phyloP scores from a whole-genome alignment of 2,329 filamentous ascomycete genomes.

The Exophiala sideris region DNA sequence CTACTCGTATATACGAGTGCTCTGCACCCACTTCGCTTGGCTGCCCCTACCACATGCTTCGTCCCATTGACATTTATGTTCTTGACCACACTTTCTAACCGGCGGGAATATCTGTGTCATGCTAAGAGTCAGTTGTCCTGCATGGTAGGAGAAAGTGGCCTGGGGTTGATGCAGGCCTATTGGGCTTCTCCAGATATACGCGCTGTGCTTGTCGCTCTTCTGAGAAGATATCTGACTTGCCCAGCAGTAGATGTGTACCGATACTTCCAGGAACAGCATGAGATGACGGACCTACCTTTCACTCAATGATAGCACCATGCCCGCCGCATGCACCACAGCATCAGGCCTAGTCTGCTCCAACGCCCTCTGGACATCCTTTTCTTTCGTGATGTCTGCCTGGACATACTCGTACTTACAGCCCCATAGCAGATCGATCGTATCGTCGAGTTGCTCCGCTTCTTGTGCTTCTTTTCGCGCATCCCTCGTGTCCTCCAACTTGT shows the following conservation, averaged over 20 bases:
- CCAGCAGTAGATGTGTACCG: no score
- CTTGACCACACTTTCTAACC: constrained; percentile 41
- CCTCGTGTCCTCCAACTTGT: constrained; percentile 27
- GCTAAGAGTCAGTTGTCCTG: not conserved
- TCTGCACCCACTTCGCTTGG: constrained; percentile 43
- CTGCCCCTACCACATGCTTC: constrained; percentile 49
- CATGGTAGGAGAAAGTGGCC: no score
- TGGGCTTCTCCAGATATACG: no score
- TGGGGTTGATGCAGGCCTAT: no score
- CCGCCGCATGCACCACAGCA: constrained; percentile 55
- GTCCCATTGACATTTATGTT: constrained; percentile 56
- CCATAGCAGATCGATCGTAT: constrained; percentile 8
- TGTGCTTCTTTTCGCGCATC: not conserved
- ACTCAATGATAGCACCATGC: constrained; percentile 39
- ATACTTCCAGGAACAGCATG: no score
- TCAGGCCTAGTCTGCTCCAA: constrained; percentile 45
- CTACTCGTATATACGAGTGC: constrained; percentile 57
- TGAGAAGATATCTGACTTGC: no score
- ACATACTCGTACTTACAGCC: constrained; percentile 15
- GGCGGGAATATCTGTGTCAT: constrained; percentile 32
- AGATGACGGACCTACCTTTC: constrained; percentile 30
- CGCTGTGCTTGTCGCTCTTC: no score
- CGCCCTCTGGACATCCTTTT: constrained; percentile 29
- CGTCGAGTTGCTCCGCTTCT: not conserved
- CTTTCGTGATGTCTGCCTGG: constrained; percentile 34